phyloP scores from a whole-genome alignment of 176 grass and related monocot genomes.

The Alopecurus myosuroides region DNA sequence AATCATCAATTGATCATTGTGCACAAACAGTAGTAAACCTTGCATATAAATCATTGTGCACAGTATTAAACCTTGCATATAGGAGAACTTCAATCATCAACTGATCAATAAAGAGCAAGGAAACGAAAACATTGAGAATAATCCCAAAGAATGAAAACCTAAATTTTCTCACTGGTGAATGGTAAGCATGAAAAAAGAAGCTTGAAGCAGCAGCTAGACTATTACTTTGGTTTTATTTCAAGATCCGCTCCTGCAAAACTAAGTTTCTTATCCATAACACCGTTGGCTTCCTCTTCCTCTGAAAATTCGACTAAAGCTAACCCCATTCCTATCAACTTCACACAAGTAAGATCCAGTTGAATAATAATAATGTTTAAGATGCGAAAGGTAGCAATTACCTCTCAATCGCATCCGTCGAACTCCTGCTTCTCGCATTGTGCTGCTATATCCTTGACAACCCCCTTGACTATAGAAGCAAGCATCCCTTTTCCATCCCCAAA shows the following conservation, averaged over 20 bases:
- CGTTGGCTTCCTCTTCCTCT: conserved; percentile 78
- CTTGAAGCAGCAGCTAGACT: background rate
- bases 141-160: background rate
- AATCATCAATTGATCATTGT: background rate
- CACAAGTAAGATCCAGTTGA: no score
- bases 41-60: conserved; percentile 4
- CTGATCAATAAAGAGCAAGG: background rate
- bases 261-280: conserved; percentile 42
- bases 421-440: no score
- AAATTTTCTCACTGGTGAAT: background rate
- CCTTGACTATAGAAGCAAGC: no score
- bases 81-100: background rate
- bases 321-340: no score
- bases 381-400: no score
- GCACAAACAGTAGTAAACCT: no score
- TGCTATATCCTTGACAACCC: no score
- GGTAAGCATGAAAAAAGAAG: conserved; percentile 5
- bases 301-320: conserved; percentile 93
- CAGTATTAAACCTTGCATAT: background rate
- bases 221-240: conserved; percentile 86
- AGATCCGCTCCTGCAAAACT: conserved; percentile 61
- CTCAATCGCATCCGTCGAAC: no score
- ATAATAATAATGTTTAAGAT: no score
- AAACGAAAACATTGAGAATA: background rate
- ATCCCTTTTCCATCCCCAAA: no score